These are phyloP conservation scores for Dactylonectria macrodidyma DNA, from an alignment of 2,329 filamentous ascomycete genomes.

Conservation along the genomic window DNA sequence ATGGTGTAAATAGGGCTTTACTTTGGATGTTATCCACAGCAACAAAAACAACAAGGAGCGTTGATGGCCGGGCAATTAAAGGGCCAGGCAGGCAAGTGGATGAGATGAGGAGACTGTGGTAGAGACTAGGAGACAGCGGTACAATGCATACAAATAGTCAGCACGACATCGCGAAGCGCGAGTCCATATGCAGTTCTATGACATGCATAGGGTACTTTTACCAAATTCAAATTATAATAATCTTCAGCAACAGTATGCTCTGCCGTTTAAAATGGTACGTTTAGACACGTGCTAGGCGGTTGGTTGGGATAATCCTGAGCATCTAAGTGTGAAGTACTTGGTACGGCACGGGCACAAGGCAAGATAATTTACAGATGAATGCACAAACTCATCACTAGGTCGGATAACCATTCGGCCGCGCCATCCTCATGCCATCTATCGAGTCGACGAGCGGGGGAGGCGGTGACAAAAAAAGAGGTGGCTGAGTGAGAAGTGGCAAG, in stretches of 20 bases:
- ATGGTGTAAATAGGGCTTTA: slow-evolving; percentile 10
- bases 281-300: not conserved
- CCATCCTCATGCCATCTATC: not conserved
- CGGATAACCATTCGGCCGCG: not conserved
- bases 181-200: not conserved
- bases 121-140: not conserved
- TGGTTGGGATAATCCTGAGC: not conserved
- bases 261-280: too few relatives aligned
- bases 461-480: not conserved
- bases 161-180: not conserved
- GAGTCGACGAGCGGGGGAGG: not conserved
- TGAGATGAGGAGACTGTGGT: not conserved
- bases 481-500: slow-evolving; percentile 16
- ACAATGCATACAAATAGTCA: not conserved
- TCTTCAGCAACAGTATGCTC: not conserved
- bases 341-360: not conserved
- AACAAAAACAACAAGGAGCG: not conserved
- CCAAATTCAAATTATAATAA: not conserved
- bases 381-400: not conserved
- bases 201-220: not conserved
- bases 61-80: not conserved
- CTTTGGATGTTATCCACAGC: slow-evolving; percentile 27
- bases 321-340: too few relatives aligned
- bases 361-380: not conserved
- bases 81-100: slow-evolving; percentile 3